Percentiles rank a stretch among this genome's conserved stretches.
Evolutionary conservation across 331 rosid species (phyloP).

Genomic region (Rhamnella rubrinervis): DNA sequence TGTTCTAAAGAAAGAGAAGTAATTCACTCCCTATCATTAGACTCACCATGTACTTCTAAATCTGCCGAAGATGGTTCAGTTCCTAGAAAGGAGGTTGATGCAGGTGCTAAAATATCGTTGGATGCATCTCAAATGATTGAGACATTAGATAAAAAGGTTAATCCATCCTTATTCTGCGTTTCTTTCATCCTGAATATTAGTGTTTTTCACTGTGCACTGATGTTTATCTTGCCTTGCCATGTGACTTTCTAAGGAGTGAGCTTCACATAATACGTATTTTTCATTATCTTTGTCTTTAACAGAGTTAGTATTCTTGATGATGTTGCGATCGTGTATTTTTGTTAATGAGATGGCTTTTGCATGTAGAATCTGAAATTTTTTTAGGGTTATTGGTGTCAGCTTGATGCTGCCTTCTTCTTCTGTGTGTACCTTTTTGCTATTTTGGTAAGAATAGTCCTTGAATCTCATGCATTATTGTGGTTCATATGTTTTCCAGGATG

Average conservation of each 20-base stretch:
- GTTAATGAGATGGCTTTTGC: neutral
- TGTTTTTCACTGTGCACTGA: too few species aligned
- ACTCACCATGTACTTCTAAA: slow-evolving; percentile 31
- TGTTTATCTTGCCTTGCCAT: too few species aligned
- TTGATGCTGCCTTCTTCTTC: neutral
- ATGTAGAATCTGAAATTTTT: neutral
- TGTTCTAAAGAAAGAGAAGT: slow-evolving; percentile 46
- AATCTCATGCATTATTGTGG: too few species aligned
- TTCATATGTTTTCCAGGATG: slow-evolving; percentile 47
- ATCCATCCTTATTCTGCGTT: slow-evolving; percentile 12
- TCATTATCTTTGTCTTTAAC: too few species aligned
- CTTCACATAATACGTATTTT: too few species aligned
- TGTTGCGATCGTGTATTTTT: neutral
- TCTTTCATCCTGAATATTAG: neutral
- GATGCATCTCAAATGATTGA: slow-evolving; percentile 36
- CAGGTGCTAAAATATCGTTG: slow-evolving; percentile 33
- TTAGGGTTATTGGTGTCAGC: neutral
- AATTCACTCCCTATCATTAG: slow-evolving; percentile 50
- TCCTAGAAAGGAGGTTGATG: slow-evolving; percentile 28
- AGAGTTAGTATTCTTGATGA: neutral
- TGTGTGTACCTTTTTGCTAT: neutral
- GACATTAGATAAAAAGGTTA: slow-evolving; percentile 49
- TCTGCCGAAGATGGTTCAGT: slow-evolving; percentile 33
- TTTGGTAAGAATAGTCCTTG: too few species aligned
- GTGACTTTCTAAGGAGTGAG: too few species aligned